Evolutionary conservation across 331 rosid genomes (phyloP).

Genomic region (Malus hybrid): DNA sequence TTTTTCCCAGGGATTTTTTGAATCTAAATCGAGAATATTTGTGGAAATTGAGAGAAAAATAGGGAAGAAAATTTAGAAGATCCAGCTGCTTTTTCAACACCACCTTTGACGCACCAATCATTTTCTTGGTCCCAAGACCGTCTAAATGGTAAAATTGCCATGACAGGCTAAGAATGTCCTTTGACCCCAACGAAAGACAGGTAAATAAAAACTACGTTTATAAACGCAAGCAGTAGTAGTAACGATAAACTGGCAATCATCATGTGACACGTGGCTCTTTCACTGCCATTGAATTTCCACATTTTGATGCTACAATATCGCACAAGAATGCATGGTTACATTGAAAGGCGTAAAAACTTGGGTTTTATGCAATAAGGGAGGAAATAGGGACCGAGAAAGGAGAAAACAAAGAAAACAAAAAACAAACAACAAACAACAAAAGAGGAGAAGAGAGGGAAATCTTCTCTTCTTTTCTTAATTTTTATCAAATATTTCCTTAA

Average conservation of each 20-base stretch:
- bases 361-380: background rate
- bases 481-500: background rate
- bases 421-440: background rate
- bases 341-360: conserved; percentile 4
- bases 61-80: background rate
- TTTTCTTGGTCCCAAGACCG: background rate
- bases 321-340: conserved; percentile 4
- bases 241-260: background rate
- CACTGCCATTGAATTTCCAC: conserved; percentile 20
- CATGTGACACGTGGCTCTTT: background rate
- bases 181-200: background rate
- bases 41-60: background rate
- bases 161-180: background rate
- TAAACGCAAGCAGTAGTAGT: background rate
- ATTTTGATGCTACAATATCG: conserved; percentile 35
- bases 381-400: background rate
- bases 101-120: background rate
- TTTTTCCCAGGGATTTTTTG: background rate
- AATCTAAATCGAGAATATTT: background rate
- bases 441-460: conserved; percentile 17
- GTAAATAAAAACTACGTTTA: background rate
- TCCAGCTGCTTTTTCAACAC: background rate
- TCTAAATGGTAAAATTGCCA: background rate
- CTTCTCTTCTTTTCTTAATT: conserved; percentile 13
- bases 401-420: background rate